These are phyloP conservation scores for Pseudogymnoascus destructans DNA, from an alignment of 2,329 filamentous ascomycete genomes.

Conservation along the genomic window DNA sequence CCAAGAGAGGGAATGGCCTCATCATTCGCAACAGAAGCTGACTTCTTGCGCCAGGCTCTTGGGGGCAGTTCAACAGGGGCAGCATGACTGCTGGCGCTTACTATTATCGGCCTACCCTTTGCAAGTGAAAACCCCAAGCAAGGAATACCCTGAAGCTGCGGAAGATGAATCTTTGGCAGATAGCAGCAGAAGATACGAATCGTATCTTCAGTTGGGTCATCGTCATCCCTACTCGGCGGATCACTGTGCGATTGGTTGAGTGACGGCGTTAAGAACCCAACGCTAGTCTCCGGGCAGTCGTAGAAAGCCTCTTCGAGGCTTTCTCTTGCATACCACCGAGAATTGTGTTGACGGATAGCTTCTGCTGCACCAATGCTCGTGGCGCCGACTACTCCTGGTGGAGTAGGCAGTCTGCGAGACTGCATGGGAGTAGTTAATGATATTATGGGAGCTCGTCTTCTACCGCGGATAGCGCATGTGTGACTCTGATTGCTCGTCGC, in stretches of 20 bases:
- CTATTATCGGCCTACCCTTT: background rate
- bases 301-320: background rate
- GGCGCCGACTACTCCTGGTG: background rate
- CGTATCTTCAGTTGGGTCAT: background rate
- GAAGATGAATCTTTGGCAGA: background rate
- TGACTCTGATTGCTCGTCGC: background rate
- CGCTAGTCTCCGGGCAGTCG: background rate
- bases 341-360: background rate
- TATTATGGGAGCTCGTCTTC: background rate
- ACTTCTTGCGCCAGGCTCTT: background rate
- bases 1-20: background rate
- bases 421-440: background rate
- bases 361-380: background rate
- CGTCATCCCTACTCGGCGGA: background rate
- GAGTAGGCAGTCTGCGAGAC: background rate
- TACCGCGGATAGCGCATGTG: background rate
- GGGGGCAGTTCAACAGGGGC: background rate
- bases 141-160: background rate
- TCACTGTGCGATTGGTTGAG: background rate
- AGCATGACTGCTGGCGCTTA: background rate
- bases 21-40: background rate
- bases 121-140: background rate
- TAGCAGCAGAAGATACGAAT: background rate
- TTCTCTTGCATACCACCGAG: background rate
- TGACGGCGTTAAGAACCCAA: background rate